A percentile compares a stretch with the other conserved stretches of the same genome.
These are phyloP conservation scores for Pleurotus platypus DNA, from an alignment of 768 basidiomycete species.

Conservation along the genomic window DNA sequence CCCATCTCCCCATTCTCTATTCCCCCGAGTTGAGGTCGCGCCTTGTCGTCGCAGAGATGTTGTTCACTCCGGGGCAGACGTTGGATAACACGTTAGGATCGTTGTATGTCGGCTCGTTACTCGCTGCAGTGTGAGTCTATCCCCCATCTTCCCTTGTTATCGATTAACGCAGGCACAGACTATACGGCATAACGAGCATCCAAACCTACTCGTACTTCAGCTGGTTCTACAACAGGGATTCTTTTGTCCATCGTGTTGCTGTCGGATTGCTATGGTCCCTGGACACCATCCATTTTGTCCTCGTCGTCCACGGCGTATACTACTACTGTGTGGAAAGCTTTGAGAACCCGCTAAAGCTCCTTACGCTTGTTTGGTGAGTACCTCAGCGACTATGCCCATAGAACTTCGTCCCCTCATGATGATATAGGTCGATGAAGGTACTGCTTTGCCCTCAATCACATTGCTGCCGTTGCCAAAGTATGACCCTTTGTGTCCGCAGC, in stretches of 20 bases:
- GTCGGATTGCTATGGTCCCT: conserved; percentile 17
- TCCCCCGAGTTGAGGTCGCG: neutral
- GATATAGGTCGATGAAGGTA: neutral
- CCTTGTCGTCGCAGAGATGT: neutral
- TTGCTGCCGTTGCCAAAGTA: neutral
- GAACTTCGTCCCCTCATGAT: neutral
- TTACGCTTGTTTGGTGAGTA: neutral
- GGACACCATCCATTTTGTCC: conserved; percentile 23
- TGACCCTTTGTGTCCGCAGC: neutral
- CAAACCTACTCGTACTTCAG: conserved; percentile 17
- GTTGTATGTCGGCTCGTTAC: neutral
- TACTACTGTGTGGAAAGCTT: conserved; percentile 20
- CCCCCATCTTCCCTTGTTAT: too few species aligned
- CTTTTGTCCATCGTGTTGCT: conserved; percentile 8
- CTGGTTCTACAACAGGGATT: conserved; percentile 12
- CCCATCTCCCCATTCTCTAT: neutral
- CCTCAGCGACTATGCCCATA: neutral
- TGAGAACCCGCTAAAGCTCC: conserved; percentile 14
- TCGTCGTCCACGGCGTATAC: conserved; percentile 23
- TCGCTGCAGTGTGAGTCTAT: neutral
- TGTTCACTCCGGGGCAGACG: neutral
- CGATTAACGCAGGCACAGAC: conserved; percentile 5
- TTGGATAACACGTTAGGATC: conserved; percentile 4
- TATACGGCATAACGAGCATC: conserved; percentile 19
- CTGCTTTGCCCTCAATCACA: neutral